A percentile compares a stretch with the other conserved stretches of the same genome.
Evolutionary conservation across 768 basidiomycete genomes (phyloP).

Genomic region (Sarcomyxa edulis): DNA sequence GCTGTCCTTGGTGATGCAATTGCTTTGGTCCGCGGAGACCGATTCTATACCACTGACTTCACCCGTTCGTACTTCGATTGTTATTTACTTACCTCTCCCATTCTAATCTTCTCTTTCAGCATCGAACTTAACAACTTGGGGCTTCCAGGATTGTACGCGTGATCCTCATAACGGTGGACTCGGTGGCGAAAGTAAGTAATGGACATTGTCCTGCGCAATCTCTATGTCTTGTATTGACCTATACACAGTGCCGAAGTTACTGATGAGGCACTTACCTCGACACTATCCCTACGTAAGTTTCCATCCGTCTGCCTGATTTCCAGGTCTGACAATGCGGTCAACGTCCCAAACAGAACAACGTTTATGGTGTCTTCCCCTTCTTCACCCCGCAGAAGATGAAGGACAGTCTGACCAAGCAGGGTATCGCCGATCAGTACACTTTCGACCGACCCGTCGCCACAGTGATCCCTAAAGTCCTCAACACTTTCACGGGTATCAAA

Average conservation of each 20-base stretch:
- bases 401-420: constrained; percentile 22
- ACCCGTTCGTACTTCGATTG: constrained; percentile 34
- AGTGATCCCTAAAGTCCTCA: constrained; percentile 22
- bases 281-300: constrained; percentile 30
- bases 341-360: constrained; percentile 36
- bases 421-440: constrained; percentile 19
- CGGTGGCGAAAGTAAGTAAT: constrained; percentile 26
- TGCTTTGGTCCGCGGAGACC: constrained; percentile 46
- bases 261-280: constrained; percentile 38
- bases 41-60: constrained; percentile 48
- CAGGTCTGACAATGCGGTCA: constrained; percentile 30
- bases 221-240: not conserved
- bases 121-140: constrained; percentile 44
- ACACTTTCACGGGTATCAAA: constrained; percentile 25
- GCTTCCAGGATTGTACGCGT: constrained; percentile 41
- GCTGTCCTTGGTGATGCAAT: constrained; percentile 51
- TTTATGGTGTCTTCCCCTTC: constrained; percentile 66
- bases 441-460: constrained; percentile 20
- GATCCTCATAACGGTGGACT: constrained; percentile 34
- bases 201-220: not conserved
- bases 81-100: not conserved
- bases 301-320: not conserved
- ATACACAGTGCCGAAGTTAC: constrained; percentile 34
- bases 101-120: constrained; percentile 17
- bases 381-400: constrained; percentile 45